phyloP scores from a whole-genome alignment of 176 grass and related monocot species.

The Poa pratensis region DNA sequence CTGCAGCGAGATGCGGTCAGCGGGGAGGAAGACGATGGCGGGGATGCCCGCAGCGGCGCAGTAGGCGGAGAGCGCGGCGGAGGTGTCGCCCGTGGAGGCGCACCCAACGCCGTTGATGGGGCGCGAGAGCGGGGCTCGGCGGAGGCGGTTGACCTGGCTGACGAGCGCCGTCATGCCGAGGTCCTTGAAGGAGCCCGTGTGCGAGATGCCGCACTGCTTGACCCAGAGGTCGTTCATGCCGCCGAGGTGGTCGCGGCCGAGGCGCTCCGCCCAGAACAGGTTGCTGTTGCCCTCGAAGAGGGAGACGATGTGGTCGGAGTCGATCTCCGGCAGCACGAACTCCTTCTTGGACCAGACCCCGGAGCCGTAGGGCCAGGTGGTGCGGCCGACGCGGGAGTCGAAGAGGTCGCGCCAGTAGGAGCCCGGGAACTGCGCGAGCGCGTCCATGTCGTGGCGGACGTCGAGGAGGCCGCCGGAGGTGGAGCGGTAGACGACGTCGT shows the following conservation, averaged over 20 bases:
- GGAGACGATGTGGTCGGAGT: constrained; percentile 77
- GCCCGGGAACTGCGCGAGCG: constrained; percentile 60
- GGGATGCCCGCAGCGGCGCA: constrained; percentile 68
- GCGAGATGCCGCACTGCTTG: constrained; percentile 88
- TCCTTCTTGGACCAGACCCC: constrained; percentile 84
- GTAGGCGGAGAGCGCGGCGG: constrained; percentile 76
- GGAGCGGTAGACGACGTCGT: constrained; percentile 71
- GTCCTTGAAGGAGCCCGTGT: constrained; percentile 89
- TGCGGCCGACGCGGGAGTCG: constrained; percentile 68
- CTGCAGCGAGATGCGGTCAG: constrained; percentile 72
- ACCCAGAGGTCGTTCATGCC: constrained; percentile 87
- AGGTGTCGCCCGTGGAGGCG: constrained; percentile 79
- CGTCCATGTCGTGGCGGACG: constrained; percentile 69
- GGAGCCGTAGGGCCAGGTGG: constrained; percentile 77
- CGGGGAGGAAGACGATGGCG: constrained; percentile 71
- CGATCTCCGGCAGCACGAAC: constrained; percentile 79
- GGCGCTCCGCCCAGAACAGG: constrained; percentile 80
- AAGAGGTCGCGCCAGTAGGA: constrained; percentile 78
- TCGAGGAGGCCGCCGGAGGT: constrained; percentile 70
- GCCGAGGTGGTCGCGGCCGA: constrained; percentile 74
- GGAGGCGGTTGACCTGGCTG: constrained; percentile 81
- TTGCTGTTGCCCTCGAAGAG: constrained; percentile 88
- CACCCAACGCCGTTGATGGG: constrained; percentile 67
- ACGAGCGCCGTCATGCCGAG: constrained; percentile 90
- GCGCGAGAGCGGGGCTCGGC: constrained; percentile 58